phyloP scores from a whole-genome alignment of 2,329 filamentous ascomycete species.

The Coniochaeta sp. region DNA sequence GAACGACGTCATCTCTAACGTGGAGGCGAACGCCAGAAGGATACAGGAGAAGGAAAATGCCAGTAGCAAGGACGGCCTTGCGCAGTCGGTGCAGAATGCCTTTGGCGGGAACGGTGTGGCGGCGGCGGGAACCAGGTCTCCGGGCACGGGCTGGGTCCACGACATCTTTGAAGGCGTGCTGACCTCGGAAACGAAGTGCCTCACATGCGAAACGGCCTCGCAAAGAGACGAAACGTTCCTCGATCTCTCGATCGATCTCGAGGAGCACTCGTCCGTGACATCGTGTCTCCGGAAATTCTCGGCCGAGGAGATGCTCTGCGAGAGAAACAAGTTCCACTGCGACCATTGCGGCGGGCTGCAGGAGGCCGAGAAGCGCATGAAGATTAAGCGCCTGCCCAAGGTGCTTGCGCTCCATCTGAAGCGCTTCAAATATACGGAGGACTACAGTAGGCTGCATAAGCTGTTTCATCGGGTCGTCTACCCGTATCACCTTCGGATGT shows the following conservation, averaged over 20 bases:
- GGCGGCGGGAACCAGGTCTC: constrained; percentile 40
- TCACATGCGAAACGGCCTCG: constrained; percentile 93
- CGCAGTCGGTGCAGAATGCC: constrained; percentile 42
- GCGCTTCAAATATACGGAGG: constrained; percentile 97
- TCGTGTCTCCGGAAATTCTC: constrained; percentile 94
- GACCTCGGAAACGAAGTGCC: constrained; percentile 91
- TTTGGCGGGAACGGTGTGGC: constrained; percentile 26
- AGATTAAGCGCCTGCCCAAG: constrained; percentile 89
- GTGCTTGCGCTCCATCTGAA: constrained; percentile 91
- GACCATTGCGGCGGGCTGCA: constrained; percentile 94
- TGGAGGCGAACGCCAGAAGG: constrained; percentile 76
- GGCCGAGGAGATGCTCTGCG: constrained; percentile 96
- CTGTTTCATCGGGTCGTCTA: constrained; percentile 96
- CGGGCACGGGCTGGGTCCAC: constrained; percentile 83
- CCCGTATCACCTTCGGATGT: constrained; percentile 90
- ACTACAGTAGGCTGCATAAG: constrained; percentile 88
- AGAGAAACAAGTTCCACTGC: constrained; percentile 98
- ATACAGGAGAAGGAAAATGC: constrained; percentile 38
- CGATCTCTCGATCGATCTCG: constrained; percentile 90
- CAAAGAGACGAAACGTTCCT: constrained; percentile 94
- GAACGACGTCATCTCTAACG: constrained; percentile 93
- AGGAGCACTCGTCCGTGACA: constrained; percentile 92
- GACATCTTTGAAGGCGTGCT: constrained; percentile 93
- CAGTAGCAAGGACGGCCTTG: constrained; percentile 33
- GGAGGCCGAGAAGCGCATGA: constrained; percentile 98